Conservation (phyloP, 805 yeast genomes). For the Nakazawaea pomicola region DNA sequence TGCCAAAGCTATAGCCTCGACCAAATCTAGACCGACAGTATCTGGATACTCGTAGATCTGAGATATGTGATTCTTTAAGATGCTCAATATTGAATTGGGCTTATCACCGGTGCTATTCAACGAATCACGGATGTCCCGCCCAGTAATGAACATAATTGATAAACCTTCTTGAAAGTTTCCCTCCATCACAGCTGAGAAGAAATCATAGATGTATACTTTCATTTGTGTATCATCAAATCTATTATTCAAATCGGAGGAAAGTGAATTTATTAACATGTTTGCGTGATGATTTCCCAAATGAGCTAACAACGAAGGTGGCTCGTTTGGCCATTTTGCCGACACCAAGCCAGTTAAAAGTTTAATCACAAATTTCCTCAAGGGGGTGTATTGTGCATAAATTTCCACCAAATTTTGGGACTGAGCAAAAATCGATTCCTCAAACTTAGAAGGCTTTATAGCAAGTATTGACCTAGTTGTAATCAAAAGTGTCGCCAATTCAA, state of each 20-base stretch:
- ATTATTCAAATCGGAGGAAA: slow-evolving; percentile 57
- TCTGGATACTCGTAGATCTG: slow-evolving; percentile 53
- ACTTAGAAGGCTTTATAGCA: slow-evolving; percentile 49
- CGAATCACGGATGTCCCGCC: slow-evolving; percentile 38
- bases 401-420: slow-evolving; percentile 52
- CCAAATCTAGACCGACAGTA: slow-evolving; percentile 57
- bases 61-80: slow-evolving; percentile 50
- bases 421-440: slow-evolving; percentile 58
- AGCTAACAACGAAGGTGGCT: slow-evolving; percentile 76
- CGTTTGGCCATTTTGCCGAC: slow-evolving; percentile 48
- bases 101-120: slow-evolving; percentile 14
- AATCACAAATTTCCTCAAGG: slow-evolving; percentile 46
- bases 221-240: slow-evolving; percentile 48
- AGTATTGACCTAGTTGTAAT: slow-evolving; percentile 50
- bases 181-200: slow-evolving; percentile 62
- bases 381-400: slow-evolving; percentile 45
- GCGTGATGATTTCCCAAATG: slow-evolving; percentile 70
- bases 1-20: slow-evolving; percentile 71
- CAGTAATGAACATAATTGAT: slow-evolving; percentile 63
- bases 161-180: slow-evolving; percentile 69
- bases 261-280: slow-evolving; percentile 49
- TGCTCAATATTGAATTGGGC: slow-evolving; percentile 42
- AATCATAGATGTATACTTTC: slow-evolving; percentile 53
- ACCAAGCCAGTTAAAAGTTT: slow-evolving; percentile 55
- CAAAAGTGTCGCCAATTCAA: slow-evolving; percentile 52